Base-by-base conservation (phyloP, 2,329 filamentous ascomycete genomes). In the Xylariaceae sp. region DNA sequence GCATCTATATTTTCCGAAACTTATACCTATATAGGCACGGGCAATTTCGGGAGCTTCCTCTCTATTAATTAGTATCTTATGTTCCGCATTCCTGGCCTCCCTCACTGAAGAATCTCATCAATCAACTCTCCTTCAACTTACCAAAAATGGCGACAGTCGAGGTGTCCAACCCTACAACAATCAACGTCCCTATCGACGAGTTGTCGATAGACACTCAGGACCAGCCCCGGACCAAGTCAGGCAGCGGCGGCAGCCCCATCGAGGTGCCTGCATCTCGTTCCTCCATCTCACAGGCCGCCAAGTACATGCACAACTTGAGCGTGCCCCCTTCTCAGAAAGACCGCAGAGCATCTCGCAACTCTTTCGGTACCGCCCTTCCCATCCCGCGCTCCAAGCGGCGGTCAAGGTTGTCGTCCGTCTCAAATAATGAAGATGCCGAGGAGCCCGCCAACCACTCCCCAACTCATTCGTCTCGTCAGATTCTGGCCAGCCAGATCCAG, bases 261-360 rank as follows among this genome's bases (percentile, higher is more conserved):
- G 88, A 90, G 75, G 80, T 91, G 51, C 87, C 88, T 47, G 87
- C 88, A 23, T 82, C 85, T 57, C 77, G 86, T 65, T 88, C 84
- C 56, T 82, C 86, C 56, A 83, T 89, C 64, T 86, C 87, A 37
- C 86, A 91, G 75, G 84, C 83, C 30, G 75, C 82, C 50, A 79
- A 82, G 65, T 87, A 86, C 74, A 90, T 90, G 87, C 88, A 90
- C 80, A 85, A 83, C 68, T 78, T 91, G 68, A 88, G 85, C 68
- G 75, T 86, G 51, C 78, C 82, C 11, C 87, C 87, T 13, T 90
- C 87, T 6, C 84, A 84, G 78, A 85, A 80, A 73, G 84, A 88
- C 65, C 80, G 88, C 62, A 77, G 88, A 65, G 80, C 82, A 51
- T 90, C 88, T 17, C 83, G 88, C 64, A 91, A 90, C 81, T 90